phyloP scores from a whole-genome alignment of 2,329 filamentous ascomycete genomes.

The Penicillium corylophilum region DNA sequence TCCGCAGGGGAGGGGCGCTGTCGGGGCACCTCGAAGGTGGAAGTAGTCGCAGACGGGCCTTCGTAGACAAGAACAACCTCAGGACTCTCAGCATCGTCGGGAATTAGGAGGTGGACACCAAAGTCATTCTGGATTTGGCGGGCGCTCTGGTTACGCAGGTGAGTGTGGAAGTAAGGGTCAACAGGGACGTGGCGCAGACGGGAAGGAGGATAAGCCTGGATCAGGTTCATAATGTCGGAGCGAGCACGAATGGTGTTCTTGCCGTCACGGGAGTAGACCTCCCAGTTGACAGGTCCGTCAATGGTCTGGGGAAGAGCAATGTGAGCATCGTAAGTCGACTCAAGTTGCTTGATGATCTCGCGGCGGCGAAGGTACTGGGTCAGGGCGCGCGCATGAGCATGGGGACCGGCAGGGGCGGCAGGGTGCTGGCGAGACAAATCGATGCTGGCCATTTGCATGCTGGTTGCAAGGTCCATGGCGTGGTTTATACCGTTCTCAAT shows the following conservation, averaged over 20 bases:
- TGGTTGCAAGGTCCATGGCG: conserved; percentile 83
- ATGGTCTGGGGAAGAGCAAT: conserved; percentile 72
- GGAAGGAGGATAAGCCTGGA: conserved; percentile 49
- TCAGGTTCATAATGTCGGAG: conserved; percentile 50
- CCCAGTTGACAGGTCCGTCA: conserved; percentile 74
- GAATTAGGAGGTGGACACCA: conserved; percentile 50
- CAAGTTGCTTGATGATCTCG: conserved; percentile 76
- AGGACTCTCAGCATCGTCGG: conserved; percentile 44
- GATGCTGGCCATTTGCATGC: conserved; percentile 79
- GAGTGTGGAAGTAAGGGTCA: conserved; percentile 51
- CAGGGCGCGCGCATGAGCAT: conserved; percentile 78
- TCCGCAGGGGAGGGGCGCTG: conserved; percentile 57
- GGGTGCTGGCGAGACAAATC: conserved; percentile 79
- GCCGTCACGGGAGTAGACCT: conserved; percentile 81
- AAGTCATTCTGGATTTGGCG: conserved; percentile 42
- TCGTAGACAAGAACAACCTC: conserved; percentile 54
- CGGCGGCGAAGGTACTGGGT: conserved; percentile 84
- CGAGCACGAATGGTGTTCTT: conserved; percentile 64
- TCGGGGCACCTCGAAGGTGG: conserved; percentile 56
- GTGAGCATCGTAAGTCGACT: conserved; percentile 76
- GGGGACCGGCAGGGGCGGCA: conserved; percentile 68
- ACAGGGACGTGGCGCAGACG: conserved; percentile 46
- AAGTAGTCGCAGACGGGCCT: conserved; percentile 41
- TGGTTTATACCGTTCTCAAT: conserved; percentile 75
- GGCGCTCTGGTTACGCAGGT: conserved; percentile 42